Evolutionary conservation across 23 red algal species (phyloP), one percentile per base, ranked within the genome.

Genomic region (Gracilariopsis chorda): DNA sequence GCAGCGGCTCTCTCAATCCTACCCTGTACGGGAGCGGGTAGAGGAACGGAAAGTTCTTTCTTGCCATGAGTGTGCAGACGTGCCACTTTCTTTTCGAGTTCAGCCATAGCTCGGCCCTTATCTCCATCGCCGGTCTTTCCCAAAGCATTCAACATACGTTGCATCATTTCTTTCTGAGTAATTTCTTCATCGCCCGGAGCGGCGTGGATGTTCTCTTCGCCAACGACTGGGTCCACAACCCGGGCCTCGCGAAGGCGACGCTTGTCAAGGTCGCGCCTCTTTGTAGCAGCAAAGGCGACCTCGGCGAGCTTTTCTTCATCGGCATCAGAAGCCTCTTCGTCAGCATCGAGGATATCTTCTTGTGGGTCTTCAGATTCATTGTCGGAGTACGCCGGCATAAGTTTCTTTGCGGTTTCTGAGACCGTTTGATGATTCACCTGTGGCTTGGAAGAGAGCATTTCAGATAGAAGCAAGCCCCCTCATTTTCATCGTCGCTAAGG

Each of bases 41-140:
- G 43, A 5, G 86, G 86, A 0, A 78, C 86, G 43, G 59, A 40
- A 16, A 87, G 60, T 20, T 53, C 25, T 71, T 70, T 87, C 42
- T 71, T 71, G 16, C 82, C 82, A n/a, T 58, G 4, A 12, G 39
- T 24, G 20, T 80, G 76, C 82, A 87, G 7, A 6, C 65, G 62
- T n/a, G 39, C 58, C 10, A 87, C 48, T 42, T 87, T 87, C 59
- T 87, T 87, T 23, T 87, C 64, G 40, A 87, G 64, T 27, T 49
- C 56, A 1, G 32, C 63, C 58, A 87, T 73, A 42, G 67, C 67
- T 24, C 42, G 14, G 2, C 67, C 67, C 32, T 73, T 73, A 24
- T 63, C 78, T 2, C 78, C 78, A 10, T 63, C 78, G 20, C 35
- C 55, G 12, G 53, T 55, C 55, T 83, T 63, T 16, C 78, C 56